Percentiles rank a stretch among this genome's conserved stretches.
These are phyloP conservation scores for Calocera viscosa DNA, from an alignment of 768 basidiomycete genomes.

Conservation along the genomic window DNA sequence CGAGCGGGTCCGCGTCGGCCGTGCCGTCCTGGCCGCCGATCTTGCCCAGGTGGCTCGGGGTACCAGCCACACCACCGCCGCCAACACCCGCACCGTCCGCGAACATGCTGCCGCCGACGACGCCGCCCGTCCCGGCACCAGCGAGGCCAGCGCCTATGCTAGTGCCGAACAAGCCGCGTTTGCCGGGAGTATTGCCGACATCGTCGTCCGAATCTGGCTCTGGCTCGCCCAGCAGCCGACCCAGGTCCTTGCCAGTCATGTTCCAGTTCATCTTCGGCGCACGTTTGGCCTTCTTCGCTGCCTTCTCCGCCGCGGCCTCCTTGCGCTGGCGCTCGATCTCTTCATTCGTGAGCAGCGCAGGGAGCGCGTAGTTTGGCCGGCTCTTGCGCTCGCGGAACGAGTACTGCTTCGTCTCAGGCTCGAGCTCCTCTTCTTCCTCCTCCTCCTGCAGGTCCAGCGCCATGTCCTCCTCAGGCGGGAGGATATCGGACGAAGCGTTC, in stretches of 20 bases:
- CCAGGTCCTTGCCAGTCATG: slow-evolving; percentile 20
- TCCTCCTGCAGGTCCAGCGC: neutral
- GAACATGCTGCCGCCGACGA: slow-evolving; percentile 41
- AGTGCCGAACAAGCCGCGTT: slow-evolving; percentile 25
- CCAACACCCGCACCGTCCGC: slow-evolving; percentile 29
- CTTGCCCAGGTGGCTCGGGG: slow-evolving; percentile 76
- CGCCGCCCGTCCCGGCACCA: slow-evolving; percentile 28
- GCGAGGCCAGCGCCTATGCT: slow-evolving; percentile 33
- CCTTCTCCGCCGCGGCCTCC: neutral
- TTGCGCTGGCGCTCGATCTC: slow-evolving; percentile 4
- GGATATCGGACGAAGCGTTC: neutral
- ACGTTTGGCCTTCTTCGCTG: neutral
- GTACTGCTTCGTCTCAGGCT: neutral
- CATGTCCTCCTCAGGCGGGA: neutral
- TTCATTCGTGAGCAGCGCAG: neutral
- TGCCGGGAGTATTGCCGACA: slow-evolving; percentile 16
- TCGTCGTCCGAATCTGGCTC: slow-evolving; percentile 26
- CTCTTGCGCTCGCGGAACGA: slow-evolving; percentile 14
- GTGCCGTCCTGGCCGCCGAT: slow-evolving; percentile 57
- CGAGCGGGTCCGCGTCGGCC: slow-evolving; percentile 91
- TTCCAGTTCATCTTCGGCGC: slow-evolving; percentile 15
- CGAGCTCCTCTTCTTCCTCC: neutral
- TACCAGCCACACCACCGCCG: slow-evolving; percentile 52
- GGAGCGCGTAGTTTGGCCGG: slow-evolving; percentile 13
- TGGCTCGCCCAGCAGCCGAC: slow-evolving; percentile 23